Percentiles rank a stretch among this genome's conserved stretches.
Evolutionary conservation across 208 protist species (phyloP).

Genomic region (Acanthamoeba healyi): DNA sequence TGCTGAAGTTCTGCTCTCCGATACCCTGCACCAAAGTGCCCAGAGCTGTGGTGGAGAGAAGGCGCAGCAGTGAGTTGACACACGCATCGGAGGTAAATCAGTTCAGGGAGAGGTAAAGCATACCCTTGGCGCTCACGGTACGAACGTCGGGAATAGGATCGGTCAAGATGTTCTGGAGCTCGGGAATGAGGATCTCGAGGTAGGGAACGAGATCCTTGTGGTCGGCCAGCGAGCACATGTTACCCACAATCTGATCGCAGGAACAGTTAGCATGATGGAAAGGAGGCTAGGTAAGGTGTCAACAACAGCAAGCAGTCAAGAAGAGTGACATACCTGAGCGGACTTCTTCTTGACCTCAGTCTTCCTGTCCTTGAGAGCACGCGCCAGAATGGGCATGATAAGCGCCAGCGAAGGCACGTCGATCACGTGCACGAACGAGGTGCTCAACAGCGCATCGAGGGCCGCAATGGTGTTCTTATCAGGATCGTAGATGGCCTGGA

Average conservation of each 20-base stretch:
- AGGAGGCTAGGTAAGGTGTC: too few relatives aligned
- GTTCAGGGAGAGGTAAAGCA: background rate
- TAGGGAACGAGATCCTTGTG: constrained; percentile 90
- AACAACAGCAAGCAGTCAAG: background rate
- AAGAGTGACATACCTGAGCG: constrained; percentile 56
- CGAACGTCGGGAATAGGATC: constrained; percentile 93
- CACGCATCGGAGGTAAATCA: too few relatives aligned
- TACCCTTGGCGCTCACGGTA: constrained; percentile 36
- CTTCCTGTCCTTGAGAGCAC: constrained; percentile 88
- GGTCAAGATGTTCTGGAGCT: constrained; percentile 86
- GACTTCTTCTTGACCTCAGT: constrained; percentile 90
- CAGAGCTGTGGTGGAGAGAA: constrained; percentile 75
- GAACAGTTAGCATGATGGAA: background rate
- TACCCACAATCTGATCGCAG: constrained; percentile 89
- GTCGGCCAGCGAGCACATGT: constrained; percentile 89
- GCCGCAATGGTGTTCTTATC: constrained; percentile 81
- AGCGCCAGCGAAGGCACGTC: constrained; percentile 92
- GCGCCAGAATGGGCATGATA: constrained; percentile 91
- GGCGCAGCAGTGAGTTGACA: background rate
- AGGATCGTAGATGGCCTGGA: constrained; percentile 89
- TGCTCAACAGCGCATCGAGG: constrained; percentile 88
- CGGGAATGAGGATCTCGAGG: constrained; percentile 85
- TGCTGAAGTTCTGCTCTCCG: constrained; percentile 89
- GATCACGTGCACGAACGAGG: constrained; percentile 92
- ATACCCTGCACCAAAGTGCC: constrained; percentile 88